A percentile compares a stretch with the other conserved stretches of the same genome.
Conservation (phyloP, 1,139 yeast species). For the Taiozyma sp. region DNA sequence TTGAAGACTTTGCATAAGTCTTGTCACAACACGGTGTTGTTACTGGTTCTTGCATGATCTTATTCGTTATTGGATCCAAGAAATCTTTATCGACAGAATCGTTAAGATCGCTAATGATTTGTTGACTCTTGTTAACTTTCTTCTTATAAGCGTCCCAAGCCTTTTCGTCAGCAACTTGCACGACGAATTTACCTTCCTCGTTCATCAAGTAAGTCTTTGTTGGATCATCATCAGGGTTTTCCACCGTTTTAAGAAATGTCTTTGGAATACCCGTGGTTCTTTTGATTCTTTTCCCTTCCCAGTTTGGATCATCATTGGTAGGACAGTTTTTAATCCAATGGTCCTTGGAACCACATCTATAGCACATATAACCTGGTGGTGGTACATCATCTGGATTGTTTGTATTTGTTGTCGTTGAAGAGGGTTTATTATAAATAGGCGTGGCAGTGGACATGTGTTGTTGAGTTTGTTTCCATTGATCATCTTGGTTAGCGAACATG, state of each 20-base stretch:
- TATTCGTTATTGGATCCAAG: slow-evolving; percentile 55
- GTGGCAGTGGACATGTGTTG: slow-evolving; percentile 81
- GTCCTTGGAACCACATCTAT: slow-evolving; percentile 93
- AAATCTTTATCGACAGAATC: slow-evolving; percentile 53
- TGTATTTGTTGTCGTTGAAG: slow-evolving; percentile 29
- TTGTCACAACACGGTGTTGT: slow-evolving; percentile 79
- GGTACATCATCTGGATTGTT: slow-evolving; percentile 50
- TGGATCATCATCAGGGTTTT: slow-evolving; percentile 55
- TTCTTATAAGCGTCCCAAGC: slow-evolving; percentile 90
- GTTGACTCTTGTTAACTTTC: slow-evolving; percentile 47
- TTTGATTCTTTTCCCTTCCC: slow-evolving; percentile 87
- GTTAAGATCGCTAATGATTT: slow-evolving; percentile 35
- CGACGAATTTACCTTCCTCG: slow-evolving; percentile 93
- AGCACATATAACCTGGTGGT: slow-evolving; percentile 94
- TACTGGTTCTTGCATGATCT: slow-evolving; percentile 69
- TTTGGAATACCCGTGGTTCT: slow-evolving; percentile 98
- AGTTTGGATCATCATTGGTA: slow-evolving; percentile 85
- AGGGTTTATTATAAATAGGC: slow-evolving; percentile 49
- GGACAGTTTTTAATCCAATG: slow-evolving; percentile 98
- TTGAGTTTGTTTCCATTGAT: slow-evolving; percentile 93
- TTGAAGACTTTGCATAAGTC: slow-evolving; percentile 51
- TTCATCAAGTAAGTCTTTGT: slow-evolving; percentile 85
- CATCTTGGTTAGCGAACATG: slow-evolving; percentile 91
- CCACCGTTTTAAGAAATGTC: slow-evolving; percentile 77
- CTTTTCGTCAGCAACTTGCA: slow-evolving; percentile 88